Conservation (phyloP, 208 protist species). For the Herpetomonas tarakana region DNA sequence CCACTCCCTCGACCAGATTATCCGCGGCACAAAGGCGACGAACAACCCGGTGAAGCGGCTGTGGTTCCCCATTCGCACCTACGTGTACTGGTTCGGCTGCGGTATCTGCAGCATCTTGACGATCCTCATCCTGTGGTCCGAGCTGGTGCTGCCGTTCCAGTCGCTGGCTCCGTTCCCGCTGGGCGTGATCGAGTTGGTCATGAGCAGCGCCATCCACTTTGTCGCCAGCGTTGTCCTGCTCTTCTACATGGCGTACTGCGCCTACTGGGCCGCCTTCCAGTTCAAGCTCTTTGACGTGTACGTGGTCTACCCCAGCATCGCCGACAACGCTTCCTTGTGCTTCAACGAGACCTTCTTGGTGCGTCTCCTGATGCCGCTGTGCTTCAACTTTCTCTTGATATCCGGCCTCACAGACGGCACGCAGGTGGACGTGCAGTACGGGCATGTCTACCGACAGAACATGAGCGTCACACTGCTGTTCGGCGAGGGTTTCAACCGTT, state of each 20-base stretch:
- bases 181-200: constrained; percentile 72
- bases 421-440: constrained; percentile 78
- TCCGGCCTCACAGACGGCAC: constrained; percentile 47
- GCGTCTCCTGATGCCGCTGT: constrained; percentile 90
- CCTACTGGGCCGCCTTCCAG: constrained; percentile 90
- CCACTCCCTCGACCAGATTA: constrained; percentile 61
- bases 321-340: constrained; percentile 86
- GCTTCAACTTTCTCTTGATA: constrained; percentile 90
- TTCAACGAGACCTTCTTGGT: constrained; percentile 88
- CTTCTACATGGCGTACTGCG: constrained; percentile 90
- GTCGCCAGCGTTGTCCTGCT: constrained; percentile 79
- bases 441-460: constrained; percentile 82
- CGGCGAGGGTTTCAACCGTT: constrained; percentile 74
- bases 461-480: constrained; percentile 86
- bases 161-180: constrained; percentile 40
- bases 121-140: constrained; percentile 81
- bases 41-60: constrained; percentile 56
- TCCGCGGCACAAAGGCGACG: constrained; percentile 46
- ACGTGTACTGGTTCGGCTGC: constrained; percentile 57
- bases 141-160: constrained; percentile 76
- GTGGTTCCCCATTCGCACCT: constrained; percentile 67
- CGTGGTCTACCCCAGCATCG: constrained; percentile 82
- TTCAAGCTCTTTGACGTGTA: constrained; percentile 91
- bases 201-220: constrained; percentile 69
- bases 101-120: constrained; percentile 60